phyloP scores from a whole-genome alignment of 2,329 filamentous ascomycete genomes.

The Aspergillus fructus region DNA sequence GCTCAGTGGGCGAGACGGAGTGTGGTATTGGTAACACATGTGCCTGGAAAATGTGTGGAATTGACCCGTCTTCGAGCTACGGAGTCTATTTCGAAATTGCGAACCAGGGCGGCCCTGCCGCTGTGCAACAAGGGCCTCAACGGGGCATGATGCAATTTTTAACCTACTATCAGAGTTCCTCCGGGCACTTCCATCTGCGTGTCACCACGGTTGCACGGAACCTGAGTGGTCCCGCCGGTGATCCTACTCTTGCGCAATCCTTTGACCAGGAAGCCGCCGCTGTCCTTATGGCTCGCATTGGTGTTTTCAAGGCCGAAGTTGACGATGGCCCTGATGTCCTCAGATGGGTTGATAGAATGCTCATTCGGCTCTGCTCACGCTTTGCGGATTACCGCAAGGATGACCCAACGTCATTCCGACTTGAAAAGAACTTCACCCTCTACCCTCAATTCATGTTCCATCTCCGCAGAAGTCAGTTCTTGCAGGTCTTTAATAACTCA shows the following conservation, averaged over 20 bases:
- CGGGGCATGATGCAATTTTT: constrained; percentile 97
- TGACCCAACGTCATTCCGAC: constrained; percentile 90
- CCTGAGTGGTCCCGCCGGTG: constrained; percentile 87
- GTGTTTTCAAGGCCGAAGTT: constrained; percentile 97
- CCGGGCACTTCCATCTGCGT: constrained; percentile 90
- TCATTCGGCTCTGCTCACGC: constrained; percentile 91
- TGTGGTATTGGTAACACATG: constrained; percentile 98
- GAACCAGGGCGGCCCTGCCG: constrained; percentile 80
- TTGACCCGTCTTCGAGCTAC: constrained; percentile 90
- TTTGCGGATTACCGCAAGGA: constrained; percentile 99
- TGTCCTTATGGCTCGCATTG: constrained; percentile 98
- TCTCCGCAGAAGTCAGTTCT: constrained; percentile 90
- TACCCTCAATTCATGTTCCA: constrained; percentile 99
- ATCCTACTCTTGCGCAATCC: constrained; percentile 91
- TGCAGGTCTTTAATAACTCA: constrained; percentile 99
- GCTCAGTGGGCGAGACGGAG: constrained; percentile 94
- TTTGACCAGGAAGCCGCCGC: constrained; percentile 98
- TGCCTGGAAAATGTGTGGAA: constrained; percentile 99
- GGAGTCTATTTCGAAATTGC: constrained; percentile 98
- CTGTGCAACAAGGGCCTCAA: constrained; percentile 82
- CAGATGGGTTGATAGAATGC: constrained; percentile 97
- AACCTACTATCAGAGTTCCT: constrained; percentile 97
- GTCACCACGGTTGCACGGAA: constrained; percentile 92
- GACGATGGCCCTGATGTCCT: constrained; percentile 98
- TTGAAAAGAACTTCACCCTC: constrained; percentile 98